Percentiles rank a stretch among this genome's conserved stretches.
Evolutionary conservation across 2,329 filamentous ascomycete species (phyloP).

Genomic region (Scorias spongiosa): DNA sequence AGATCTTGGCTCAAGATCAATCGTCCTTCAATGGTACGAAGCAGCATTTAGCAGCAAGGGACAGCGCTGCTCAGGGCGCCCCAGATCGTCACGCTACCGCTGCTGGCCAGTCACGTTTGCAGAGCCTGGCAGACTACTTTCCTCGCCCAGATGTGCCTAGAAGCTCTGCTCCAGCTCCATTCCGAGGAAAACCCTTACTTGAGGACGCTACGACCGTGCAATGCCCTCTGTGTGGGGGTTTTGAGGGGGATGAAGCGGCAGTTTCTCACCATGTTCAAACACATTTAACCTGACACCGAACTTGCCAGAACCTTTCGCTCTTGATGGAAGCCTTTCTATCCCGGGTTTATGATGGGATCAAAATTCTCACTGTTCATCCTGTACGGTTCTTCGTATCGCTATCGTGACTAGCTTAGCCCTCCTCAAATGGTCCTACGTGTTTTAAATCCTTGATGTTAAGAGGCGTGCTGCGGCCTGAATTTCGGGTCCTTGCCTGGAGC

Average conservation of each 20-base stretch:
- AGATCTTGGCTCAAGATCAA: conserved; percentile 26
- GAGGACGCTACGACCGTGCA: conserved; percentile 1
- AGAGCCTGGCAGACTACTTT: conserved; percentile 1
- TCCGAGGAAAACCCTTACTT: too few relatives aligned
- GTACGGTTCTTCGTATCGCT: too few relatives aligned
- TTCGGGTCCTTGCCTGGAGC: too few relatives aligned
- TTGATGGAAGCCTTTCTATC: too few relatives aligned
- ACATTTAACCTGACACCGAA: conserved; percentile 31
- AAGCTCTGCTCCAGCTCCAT: too few relatives aligned
- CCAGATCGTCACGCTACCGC: not conserved
- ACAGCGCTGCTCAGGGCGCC: conserved; percentile 1
- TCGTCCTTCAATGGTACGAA: conserved; percentile 5
- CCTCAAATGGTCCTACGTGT: too few relatives aligned
- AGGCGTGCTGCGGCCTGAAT: too few relatives aligned
- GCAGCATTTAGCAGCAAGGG: not conserved
- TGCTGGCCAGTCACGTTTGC: not conserved
- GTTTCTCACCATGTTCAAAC: conserved; percentile 51
- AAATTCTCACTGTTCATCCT: too few relatives aligned
- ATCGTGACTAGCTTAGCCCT: too few relatives aligned
- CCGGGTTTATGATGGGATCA: too few relatives aligned
- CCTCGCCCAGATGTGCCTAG: not conserved
- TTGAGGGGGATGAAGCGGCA: conserved; percentile 53
- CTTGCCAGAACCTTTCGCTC: too few relatives aligned
- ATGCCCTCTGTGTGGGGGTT: conserved; percentile 52
- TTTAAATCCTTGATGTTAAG: too few relatives aligned